Conservation (phyloP, 2,329 filamentous ascomycete genomes). For the Blastomyces parvus region DNA sequence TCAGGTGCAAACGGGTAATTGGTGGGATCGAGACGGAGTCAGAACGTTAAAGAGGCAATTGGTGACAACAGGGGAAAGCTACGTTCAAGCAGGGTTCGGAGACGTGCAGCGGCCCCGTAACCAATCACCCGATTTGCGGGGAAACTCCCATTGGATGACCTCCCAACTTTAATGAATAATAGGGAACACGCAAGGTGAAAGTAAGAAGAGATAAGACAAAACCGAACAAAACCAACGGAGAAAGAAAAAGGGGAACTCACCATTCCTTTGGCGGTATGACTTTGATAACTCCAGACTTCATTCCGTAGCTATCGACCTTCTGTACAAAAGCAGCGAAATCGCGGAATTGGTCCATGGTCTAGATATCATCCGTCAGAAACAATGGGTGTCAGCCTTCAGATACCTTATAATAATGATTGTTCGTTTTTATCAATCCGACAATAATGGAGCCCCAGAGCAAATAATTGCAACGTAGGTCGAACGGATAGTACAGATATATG, state of each 20-base stretch:
- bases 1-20: no score
- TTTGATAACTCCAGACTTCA: slow-evolving; percentile 96
- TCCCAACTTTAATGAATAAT: neutral
- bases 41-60: neutral
- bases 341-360: slow-evolving; percentile 85
- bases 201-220: neutral
- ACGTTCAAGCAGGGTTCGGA: neutral
- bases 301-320: slow-evolving; percentile 86
- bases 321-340: slow-evolving; percentile 88
- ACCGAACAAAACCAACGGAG: neutral
- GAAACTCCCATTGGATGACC: neutral
- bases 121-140: neutral
- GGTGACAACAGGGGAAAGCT: neutral
- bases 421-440: neutral
- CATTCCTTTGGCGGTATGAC: slow-evolving; percentile 90
- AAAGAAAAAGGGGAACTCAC: slow-evolving; percentile 43
- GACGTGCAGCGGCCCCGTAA: neutral
- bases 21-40: neutral
- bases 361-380: neutral
- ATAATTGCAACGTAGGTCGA: neutral
- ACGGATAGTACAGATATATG: neutral
- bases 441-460: neutral
- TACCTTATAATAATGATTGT: neutral
- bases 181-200: neutral
- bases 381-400: neutral